Evolutionary conservation across 2,329 filamentous ascomycete genomes (phyloP), one percentile per base, ranked within the genome.

Genomic region (Aspergillus pseudoviridinutans): DNA sequence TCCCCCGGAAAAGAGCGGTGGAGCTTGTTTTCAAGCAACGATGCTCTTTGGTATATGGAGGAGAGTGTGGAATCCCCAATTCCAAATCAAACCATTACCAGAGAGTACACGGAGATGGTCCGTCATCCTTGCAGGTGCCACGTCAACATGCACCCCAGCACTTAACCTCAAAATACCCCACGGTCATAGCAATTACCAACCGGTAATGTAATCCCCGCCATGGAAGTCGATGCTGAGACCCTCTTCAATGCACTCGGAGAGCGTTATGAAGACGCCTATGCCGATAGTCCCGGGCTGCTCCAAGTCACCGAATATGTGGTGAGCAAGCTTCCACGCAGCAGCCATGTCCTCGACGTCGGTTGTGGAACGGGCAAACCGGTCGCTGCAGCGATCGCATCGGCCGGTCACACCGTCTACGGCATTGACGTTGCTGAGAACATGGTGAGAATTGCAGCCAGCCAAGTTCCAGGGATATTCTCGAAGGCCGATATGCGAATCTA

Each of bases 311-410:
- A 51, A 20, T 27, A 52, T 14, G 61, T 55, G n/a, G 42, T 55
- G 29, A 42, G 28, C 8, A 49, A 47, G 29, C 52, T 64, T n/a
- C 52, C 54, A 25, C n/a, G 51, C 4, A 9, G 38, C 4, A 57
- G 53, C 25, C 29, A 28, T 9, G 52, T 63, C 2, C 55, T 64
- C 7, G 61, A 64, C 49, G 59, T 63, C 9, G 62, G 62, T 3
- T 63, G 62, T 50, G 62, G 62, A 27, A 64, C 62, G 2, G 62
- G 62, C 4, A 57, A 59, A 24, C 62, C 62, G 2, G 59, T 58
- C 12, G 53, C 59, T 14, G 35, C 51, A 7, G 55, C 55, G 10
- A 56, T 64, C n/a, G 51, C 57, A 14, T 49, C 51, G 2, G 57
- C 56, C 28, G 61, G 57, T 20, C 61, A 59, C 49, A 29, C n/a